Conservation (phyloP, 495 filamentous ascomycete species). For the Penicillium egyptiacum region DNA sequence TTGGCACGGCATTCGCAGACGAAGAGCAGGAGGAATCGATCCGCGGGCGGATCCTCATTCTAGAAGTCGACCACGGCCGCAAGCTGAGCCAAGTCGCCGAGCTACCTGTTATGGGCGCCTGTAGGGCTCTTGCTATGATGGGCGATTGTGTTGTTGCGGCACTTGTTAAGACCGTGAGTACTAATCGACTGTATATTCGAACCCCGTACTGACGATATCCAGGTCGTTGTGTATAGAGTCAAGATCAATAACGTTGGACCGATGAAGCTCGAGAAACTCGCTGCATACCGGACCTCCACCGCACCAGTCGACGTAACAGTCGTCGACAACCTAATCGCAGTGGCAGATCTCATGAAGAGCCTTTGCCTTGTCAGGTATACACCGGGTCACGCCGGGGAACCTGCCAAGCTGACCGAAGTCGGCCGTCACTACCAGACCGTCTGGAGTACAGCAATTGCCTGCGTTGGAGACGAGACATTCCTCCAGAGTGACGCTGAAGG, state of each 20-base stretch:
- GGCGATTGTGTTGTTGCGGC: constrained; percentile 80
- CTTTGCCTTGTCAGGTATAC: constrained; percentile 71
- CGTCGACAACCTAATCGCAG: constrained; percentile 65
- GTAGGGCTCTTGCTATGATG: constrained; percentile 72
- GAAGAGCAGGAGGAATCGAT: constrained; percentile 52
- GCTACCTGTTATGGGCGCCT: constrained; percentile 67
- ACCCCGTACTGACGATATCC: constrained; percentile 13
- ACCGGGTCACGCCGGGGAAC: constrained; percentile 42
- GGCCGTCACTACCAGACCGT: constrained; percentile 76
- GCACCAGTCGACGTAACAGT: constrained; percentile 83
- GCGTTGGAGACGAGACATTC: constrained; percentile 69
- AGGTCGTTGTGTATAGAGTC: constrained; percentile 62
- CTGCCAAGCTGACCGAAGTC: constrained; percentile 63
- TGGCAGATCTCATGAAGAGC: constrained; percentile 94
- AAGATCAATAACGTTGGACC: constrained; percentile 45
- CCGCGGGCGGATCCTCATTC: constrained; percentile 76
- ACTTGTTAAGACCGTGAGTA: constrained; percentile 78
- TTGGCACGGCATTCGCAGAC: constrained; percentile 78
- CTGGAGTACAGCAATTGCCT: constrained; percentile 77
- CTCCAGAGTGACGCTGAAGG: constrained; percentile 82
- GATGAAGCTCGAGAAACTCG: constrained; percentile 60
- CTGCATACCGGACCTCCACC: constrained; percentile 77
- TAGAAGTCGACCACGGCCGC: constrained; percentile 75
- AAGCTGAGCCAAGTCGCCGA: constrained; percentile 66
- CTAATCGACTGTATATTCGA: neutral